Percentiles rank a stretch among this genome's conserved stretches.
Evolutionary conservation across 495 filamentous ascomycete species (phyloP).

Genomic region (Neurospora tetraspora): DNA sequence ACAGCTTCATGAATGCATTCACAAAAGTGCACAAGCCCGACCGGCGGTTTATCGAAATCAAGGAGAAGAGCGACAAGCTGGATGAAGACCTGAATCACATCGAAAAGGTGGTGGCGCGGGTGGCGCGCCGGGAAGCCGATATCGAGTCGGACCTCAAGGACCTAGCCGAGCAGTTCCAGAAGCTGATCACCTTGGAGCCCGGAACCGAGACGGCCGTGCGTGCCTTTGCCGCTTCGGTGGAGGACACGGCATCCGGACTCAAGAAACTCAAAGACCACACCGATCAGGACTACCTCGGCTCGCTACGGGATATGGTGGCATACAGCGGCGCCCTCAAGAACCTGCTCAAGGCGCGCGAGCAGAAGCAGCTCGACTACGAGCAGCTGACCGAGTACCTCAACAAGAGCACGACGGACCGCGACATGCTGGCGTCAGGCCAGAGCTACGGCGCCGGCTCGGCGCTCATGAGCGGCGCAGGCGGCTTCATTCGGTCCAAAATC

Average conservation of each 20-base stretch:
- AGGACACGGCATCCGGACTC: conserved; percentile 67
- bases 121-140: conserved; percentile 79
- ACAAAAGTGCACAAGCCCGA: conserved; percentile 93
- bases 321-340: conserved; percentile 77
- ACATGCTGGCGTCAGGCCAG: conserved; percentile 63
- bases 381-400: conserved; percentile 90
- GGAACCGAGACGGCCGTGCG: conserved; percentile 72
- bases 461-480: conserved; percentile 54
- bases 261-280: conserved; percentile 78
- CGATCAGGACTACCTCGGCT: conserved; percentile 89
- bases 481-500: conserved; percentile 90
- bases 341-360: conserved; percentile 86
- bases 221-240: conserved; percentile 75
- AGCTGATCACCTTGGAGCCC: conserved; percentile 80
- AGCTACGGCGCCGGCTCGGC: conserved; percentile 42
- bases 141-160: conserved; percentile 84
- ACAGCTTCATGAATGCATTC: conserved; percentile 96
- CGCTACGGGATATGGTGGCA: conserved; percentile 83
- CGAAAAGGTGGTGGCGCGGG: conserved; percentile 83
- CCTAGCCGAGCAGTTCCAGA: conserved; percentile 86
- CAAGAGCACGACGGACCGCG: conserved; percentile 80
- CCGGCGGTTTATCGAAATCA: conserved; percentile 85
- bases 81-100: conserved; percentile 90
- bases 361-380: conserved; percentile 97
- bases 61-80: conserved; percentile 87